Percentiles rank a stretch among this genome's conserved stretches.
These are phyloP conservation scores for Cladophialophora chaetospira DNA, from an alignment of 2,329 filamentous ascomycete genomes.

Conservation along the genomic window DNA sequence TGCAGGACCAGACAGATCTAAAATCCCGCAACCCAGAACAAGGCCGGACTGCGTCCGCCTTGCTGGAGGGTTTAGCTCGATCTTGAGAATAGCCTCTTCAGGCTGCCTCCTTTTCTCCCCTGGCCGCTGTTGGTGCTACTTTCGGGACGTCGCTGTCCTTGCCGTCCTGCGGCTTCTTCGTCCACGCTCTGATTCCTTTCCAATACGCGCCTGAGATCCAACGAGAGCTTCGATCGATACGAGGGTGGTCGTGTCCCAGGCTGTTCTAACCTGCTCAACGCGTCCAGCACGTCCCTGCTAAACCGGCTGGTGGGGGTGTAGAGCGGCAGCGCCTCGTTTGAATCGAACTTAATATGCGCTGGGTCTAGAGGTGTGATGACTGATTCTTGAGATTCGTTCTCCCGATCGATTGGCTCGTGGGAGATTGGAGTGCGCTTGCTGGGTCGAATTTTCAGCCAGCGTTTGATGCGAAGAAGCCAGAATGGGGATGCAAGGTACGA, in stretches of 20 bases:
- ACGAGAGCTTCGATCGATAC: conserved; percentile 14
- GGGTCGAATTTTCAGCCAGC: not conserved
- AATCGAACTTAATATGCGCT: conserved; percentile 1
- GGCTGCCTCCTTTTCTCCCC: too few species aligned
- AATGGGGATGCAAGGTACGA: conserved; percentile 22
- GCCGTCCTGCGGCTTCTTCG: not conserved
- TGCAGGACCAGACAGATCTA: too few species aligned
- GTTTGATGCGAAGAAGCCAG: conserved; percentile 1
- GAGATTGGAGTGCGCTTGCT: not conserved
- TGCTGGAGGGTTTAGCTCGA: too few species aligned
- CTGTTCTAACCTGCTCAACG: conserved; percentile 5
- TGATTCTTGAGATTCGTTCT: not conserved
- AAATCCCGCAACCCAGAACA: too few species aligned
- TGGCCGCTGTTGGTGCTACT: too few species aligned
- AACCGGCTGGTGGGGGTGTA: conserved; percentile 11
- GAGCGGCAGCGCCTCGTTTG: conserved; percentile 10
- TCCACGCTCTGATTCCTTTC: not conserved
- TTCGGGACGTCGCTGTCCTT: not conserved
- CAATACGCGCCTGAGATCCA: conserved; percentile 1
- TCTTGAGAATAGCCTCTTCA: too few species aligned
- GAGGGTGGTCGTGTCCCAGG: conserved; percentile 12
- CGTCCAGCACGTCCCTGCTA: conserved; percentile 17
- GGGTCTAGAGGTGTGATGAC: not conserved
- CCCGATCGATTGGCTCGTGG: not conserved
- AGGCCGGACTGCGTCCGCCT: too few species aligned